Conservation (phyloP, 768 basidiomycete species). For the Sistotremastrum suecicum region DNA sequence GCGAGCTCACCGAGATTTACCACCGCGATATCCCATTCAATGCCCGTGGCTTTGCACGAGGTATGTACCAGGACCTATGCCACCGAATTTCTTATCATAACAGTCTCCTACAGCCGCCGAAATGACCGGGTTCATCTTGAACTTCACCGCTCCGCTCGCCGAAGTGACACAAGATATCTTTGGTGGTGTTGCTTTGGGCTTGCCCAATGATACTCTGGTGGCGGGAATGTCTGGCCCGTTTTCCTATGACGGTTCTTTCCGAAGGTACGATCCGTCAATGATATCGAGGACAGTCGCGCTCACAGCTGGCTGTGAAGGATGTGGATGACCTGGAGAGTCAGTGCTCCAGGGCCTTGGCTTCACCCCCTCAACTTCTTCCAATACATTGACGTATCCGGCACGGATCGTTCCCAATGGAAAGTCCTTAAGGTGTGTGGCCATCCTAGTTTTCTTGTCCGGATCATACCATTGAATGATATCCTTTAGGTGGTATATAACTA, state of each 20-base stretch:
- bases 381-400: constrained; percentile 43
- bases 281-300: neutral
- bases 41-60: constrained; percentile 24
- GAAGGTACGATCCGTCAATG: constrained; percentile 16
- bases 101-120: too few species aligned
- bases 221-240: constrained; percentile 34
- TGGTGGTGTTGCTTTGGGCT: constrained; percentile 27
- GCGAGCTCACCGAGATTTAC: constrained; percentile 35
- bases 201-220: constrained; percentile 34
- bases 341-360: constrained; percentile 36
- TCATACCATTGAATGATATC: neutral
- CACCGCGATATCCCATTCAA: constrained; percentile 42
- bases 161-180: constrained; percentile 30
- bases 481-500: constrained; percentile 42
- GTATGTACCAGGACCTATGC: constrained; percentile 14
- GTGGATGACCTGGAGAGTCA: constrained; percentile 38
- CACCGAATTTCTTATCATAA: constrained; percentile 9
- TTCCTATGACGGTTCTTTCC: constrained; percentile 46
- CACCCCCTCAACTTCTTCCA: constrained; percentile 41
- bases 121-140: too few species aligned
- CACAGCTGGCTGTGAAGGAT: constrained; percentile 12
- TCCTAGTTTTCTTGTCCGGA: neutral
- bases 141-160: neutral
- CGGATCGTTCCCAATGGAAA: constrained; percentile 36
- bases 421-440: constrained; percentile 27